Evolutionary conservation across 768 basidiomycete species (phyloP), one percentile per base, ranked within the genome.

Genomic region (Pleurotus giganteus): DNA sequence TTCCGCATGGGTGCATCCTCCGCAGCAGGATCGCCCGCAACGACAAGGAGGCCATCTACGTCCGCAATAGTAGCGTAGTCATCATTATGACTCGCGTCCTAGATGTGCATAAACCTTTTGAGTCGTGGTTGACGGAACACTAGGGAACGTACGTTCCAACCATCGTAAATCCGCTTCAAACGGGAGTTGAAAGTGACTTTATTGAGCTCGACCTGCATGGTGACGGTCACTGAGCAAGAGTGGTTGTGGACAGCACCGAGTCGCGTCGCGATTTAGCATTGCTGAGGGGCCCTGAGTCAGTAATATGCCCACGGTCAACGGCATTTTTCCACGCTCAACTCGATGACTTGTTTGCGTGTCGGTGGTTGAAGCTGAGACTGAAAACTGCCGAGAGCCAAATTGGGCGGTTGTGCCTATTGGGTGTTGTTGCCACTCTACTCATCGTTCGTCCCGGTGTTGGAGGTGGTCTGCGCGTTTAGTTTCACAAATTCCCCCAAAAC

Each of bases 1-100:
- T 94, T 96, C 56, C 88, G 83, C 62, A 92, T 84, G n/a, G 90
- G 85, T 62, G 91, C 90, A 60, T 98, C 96, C 63, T 98, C 94
- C 4, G 80, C 77, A 0, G 83, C 85, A 21, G 87, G 86, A 59
- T 93, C 91, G 27, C 91, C 91, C 31, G 91, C 84, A 27, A 85
- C 65, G 12, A 93, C 73, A 3, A 92, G 65, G 21, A 94, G 72
- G 13, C 86, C 87, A 61, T 91, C 89, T 6, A 77, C 76, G 57
- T 83, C 82, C 4, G 81, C 78, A 71, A 93, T 75, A 7, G 87
- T 77, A 59, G 77, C 78, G 62, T 83, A 86, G 60, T 92, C 91
- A 42, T 89, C 86, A 58, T 85, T 84, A 63, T 84, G 76, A 61
- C 67, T 76, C 57, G 87, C 84, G 69, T 71, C 80, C 90, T 91